A percentile compares a stretch with the other conserved stretches of the same genome.
Evolutionary conservation across 805 yeast genomes (phyloP).

Genomic region (Ogataea corticis): DNA sequence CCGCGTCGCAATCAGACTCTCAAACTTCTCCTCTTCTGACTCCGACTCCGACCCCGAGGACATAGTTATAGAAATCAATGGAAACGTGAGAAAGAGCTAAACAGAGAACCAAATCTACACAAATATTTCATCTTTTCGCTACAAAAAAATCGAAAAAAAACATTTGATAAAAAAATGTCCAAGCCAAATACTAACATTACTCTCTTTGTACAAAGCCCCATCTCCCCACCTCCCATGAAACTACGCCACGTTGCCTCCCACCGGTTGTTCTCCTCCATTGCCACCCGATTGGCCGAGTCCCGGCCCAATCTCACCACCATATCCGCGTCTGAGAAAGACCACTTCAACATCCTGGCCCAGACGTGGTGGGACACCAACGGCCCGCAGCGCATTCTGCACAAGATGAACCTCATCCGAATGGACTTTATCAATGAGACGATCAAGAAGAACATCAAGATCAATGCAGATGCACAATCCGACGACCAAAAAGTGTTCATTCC

Average conservation of each 20-base stretch:
- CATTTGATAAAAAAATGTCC: too few relatives aligned
- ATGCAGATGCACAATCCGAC: slow-evolving; percentile 37
- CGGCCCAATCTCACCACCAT: slow-evolving; percentile 35
- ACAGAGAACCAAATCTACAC: neutral
- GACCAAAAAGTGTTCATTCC: slow-evolving; percentile 65
- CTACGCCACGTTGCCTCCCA: too few relatives aligned
- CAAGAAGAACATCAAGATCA: slow-evolving; percentile 42
- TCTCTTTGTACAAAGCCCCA: too few relatives aligned
- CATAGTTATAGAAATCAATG: slow-evolving; percentile 6
- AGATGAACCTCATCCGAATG: slow-evolving; percentile 88
- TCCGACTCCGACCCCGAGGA: slow-evolving; percentile 17
- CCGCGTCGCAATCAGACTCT: slow-evolving; percentile 72
- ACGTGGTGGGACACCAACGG: slow-evolving; percentile 99
- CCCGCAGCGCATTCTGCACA: slow-evolving; percentile 88
- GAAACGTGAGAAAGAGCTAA: neutral
- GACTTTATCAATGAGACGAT: slow-evolving; percentile 77
- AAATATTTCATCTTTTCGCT: neutral
- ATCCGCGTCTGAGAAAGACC: slow-evolving; percentile 66
- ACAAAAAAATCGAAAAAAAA: neutral
- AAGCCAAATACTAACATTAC: too few relatives aligned
- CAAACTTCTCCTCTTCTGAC: slow-evolving; percentile 39
- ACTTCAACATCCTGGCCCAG: slow-evolving; percentile 84
- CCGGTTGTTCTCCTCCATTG: neutral
- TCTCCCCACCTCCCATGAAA: slow-evolving; percentile 1
- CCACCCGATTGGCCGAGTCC: neutral